Conservation (phyloP, 148 eudicot species). For the Silene conica region DNA sequence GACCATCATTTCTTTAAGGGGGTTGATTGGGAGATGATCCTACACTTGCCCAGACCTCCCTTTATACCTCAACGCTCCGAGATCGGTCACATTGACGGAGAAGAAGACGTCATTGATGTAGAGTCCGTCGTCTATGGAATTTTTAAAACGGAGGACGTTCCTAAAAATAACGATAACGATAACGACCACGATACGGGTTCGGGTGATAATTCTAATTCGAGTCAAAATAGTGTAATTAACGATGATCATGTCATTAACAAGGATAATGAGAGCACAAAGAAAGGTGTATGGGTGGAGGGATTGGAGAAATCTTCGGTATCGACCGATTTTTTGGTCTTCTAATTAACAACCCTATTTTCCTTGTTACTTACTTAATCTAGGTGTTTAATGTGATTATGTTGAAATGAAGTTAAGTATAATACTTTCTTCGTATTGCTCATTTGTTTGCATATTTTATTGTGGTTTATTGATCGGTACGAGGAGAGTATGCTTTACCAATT, state of each 20-base stretch:
- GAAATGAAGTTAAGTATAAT: background rate
- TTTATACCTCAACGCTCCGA: constrained; percentile 42
- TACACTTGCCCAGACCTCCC: constrained; percentile 62
- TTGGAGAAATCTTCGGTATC: constrained; percentile 23
- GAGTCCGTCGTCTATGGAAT: constrained; percentile 54
- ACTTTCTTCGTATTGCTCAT: too few relatives aligned
- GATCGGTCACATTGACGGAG: constrained; percentile 32
- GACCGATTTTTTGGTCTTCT: constrained; percentile 30
- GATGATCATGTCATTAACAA: background rate
- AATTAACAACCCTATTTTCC: background rate
- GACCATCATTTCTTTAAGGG: constrained; percentile 65
- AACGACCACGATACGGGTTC: constrained; percentile 7
- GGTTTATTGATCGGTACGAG: too few relatives aligned
- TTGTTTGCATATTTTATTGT: too few relatives aligned
- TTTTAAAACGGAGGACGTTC: constrained; percentile 31
- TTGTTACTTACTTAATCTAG: background rate
- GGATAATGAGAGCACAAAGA: constrained; percentile 10
- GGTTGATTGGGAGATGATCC: constrained; percentile 56
- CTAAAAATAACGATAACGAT: constrained; percentile 10
- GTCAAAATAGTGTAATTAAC: background rate
- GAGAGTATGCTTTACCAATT: too few relatives aligned
- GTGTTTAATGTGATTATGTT: constrained; percentile 3
- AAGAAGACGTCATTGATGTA: constrained; percentile 51
- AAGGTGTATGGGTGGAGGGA: constrained; percentile 31
- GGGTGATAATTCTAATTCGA: background rate